phyloP scores from a whole-genome alignment of 352 stramenopile species.

The Phytophthora aleatoria region DNA sequence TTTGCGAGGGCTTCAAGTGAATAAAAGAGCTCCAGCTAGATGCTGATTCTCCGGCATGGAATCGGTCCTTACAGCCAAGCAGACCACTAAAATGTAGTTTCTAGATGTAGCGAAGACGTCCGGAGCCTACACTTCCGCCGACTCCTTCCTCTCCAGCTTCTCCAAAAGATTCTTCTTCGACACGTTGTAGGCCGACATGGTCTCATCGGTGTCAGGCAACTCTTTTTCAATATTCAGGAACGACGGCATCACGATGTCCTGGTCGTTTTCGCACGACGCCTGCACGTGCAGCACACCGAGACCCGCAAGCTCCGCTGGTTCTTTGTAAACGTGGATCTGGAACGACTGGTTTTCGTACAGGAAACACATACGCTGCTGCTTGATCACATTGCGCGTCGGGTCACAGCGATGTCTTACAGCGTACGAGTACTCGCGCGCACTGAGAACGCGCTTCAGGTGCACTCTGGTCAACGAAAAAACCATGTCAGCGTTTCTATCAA shows the following conservation, averaged over 20 bases:
- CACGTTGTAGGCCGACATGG: slow-evolving; percentile 84
- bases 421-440: slow-evolving; percentile 83
- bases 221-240: slow-evolving; percentile 81
- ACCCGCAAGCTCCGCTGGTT: slow-evolving; percentile 59
- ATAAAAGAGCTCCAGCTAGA: slow-evolving; percentile 15
- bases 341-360: slow-evolving; percentile 88
- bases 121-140: slow-evolving; percentile 23
- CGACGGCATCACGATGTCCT: slow-evolving; percentile 67
- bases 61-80: neutral
- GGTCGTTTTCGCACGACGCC: slow-evolving; percentile 61
- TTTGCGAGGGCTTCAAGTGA: slow-evolving; percentile 7
- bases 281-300: slow-evolving; percentile 81
- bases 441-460: slow-evolving; percentile 85
- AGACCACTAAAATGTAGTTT: slow-evolving; percentile 18
- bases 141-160: slow-evolving; percentile 15
- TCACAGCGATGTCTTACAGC: slow-evolving; percentile 79
- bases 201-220: slow-evolving; percentile 56
- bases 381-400: slow-evolving; percentile 75
- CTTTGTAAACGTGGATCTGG: slow-evolving; percentile 89
- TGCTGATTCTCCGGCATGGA: slow-evolving; percentile 2
- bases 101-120: slow-evolving; percentile 26
- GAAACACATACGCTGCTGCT: slow-evolving; percentile 89
- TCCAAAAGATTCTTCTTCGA: slow-evolving; percentile 52
- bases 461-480: slow-evolving; percentile 43
- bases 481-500: slow-evolving; percentile 3